phyloP scores from a whole-genome alignment of 1,284 basidiomycete genomes.

The Trichosporon coremiiforme region DNA sequence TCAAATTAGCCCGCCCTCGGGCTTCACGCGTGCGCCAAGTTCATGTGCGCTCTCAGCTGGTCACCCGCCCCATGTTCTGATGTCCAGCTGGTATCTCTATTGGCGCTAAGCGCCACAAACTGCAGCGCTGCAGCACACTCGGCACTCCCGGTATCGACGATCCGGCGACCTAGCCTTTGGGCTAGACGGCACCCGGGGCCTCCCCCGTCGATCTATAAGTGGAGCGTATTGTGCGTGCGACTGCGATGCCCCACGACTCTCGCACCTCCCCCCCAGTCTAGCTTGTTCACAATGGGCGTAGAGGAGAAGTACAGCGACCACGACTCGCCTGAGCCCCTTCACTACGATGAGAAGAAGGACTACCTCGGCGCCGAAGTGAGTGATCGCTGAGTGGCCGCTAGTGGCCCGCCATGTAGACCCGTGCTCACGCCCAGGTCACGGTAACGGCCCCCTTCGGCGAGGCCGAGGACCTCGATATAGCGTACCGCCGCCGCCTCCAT shows the following conservation, averaged over 20 bases:
- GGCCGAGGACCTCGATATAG: not conserved
- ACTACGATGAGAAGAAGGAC: not conserved
- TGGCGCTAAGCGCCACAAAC: not conserved
- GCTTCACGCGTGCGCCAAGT: not conserved
- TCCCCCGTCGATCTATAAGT: constrained; percentile 7
- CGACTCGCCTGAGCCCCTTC: not conserved
- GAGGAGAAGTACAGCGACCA: not conserved
- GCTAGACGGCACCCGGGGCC: too few species aligned
- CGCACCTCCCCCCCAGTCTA: too few species aligned
- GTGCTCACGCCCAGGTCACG: not conserved
- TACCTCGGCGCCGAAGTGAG: constrained; percentile 7
- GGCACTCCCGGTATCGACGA: not conserved
- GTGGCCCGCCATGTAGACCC: too few species aligned
- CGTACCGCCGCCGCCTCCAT: constrained; percentile 11
- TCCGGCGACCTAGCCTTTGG: constrained; percentile 5
- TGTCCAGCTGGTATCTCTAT: too few species aligned
- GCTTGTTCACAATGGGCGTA: not conserved
- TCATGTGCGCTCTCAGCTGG: too few species aligned
- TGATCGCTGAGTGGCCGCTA: not conserved
- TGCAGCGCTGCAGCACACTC: too few species aligned
- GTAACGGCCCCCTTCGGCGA: not conserved
- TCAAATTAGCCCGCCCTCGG: not conserved
- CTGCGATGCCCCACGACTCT: too few species aligned
- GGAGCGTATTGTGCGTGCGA: not conserved
- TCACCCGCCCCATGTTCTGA: too few species aligned